Evolutionary conservation across 345 rosid species (phyloP).

Genomic region (Gynandropsis gynandra): DNA sequence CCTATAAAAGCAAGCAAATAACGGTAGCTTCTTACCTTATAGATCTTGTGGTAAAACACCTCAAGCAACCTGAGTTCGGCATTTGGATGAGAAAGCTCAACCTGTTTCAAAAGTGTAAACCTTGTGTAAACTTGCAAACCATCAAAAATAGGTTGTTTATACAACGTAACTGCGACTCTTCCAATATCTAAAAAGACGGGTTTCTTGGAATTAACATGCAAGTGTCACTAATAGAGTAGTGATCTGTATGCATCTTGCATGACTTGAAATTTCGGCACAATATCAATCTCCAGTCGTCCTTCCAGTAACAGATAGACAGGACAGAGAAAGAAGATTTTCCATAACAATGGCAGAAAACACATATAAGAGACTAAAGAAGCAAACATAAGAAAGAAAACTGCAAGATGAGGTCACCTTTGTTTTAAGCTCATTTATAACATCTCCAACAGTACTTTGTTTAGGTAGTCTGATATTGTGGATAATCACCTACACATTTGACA

Average conservation of each 20-base stretch:
- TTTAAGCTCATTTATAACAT: constrained; percentile 82
- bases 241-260: constrained; percentile 1
- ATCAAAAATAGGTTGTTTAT: constrained; percentile 4
- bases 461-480: constrained; percentile 86
- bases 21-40: constrained; percentile 49
- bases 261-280: constrained; percentile 12
- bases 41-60: constrained; percentile 89
- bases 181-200: background rate
- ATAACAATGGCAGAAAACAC: constrained; percentile 8
- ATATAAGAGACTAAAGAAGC: constrained; percentile 15
- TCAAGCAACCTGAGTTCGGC: constrained; percentile 92
- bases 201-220: constrained; percentile 1
- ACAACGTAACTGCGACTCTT: constrained; percentile 1
- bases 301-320: constrained; percentile 10
- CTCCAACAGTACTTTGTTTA: constrained; percentile 86
- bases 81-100: constrained; percentile 77
- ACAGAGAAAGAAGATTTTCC: background rate
- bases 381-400: background rate
- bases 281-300: background rate
- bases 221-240: constrained; percentile 11
- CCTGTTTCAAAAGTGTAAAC: constrained; percentile 42
- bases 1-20: background rate
- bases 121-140: constrained; percentile 14
- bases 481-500: constrained; percentile 47
- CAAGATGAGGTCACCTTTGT: constrained; percentile 47